Conservation (phyloP, 441 rosid genomes). For the Erodium trifolium region DNA sequence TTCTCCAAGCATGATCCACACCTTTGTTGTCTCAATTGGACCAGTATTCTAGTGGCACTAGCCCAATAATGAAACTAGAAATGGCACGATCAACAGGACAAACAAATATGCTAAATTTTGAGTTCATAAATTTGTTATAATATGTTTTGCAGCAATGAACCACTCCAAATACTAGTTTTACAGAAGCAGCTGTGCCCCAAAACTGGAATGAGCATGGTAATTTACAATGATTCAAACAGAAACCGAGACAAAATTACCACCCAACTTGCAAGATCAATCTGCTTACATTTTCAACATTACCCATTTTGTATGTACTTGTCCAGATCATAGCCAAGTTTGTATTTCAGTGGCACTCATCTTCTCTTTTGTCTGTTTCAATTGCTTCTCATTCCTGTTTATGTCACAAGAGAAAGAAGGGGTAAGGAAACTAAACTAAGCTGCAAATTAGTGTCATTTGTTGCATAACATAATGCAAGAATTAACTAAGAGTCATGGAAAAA, state of each 20-base stretch:
- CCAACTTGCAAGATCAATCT: neutral
- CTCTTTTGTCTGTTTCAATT: neutral
- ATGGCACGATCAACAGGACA: neutral
- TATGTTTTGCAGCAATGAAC: neutral
- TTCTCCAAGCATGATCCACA: slow-evolving; percentile 33
- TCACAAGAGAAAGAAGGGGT: neutral
- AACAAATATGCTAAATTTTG: too few species aligned
- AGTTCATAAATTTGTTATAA: too few species aligned
- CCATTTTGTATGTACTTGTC: neutral
- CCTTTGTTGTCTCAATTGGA: slow-evolving; percentile 11
- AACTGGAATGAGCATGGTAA: neutral
- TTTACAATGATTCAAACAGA: neutral
- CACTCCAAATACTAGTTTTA: neutral
- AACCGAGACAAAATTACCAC: neutral
- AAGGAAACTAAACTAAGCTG: neutral
- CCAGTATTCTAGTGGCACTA: too few species aligned
- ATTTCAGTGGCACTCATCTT: neutral
- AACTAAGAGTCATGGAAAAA: too few species aligned
- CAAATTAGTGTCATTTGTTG: neutral
- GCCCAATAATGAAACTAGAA: neutral
- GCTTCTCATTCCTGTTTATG: neutral
- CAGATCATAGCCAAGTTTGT: neutral
- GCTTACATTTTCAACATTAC: neutral
- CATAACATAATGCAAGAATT: neutral
- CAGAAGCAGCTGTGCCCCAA: neutral